Conservation (phyloP, 1,284 basidiomycete species). For the Rhodofomes roseus region DNA sequence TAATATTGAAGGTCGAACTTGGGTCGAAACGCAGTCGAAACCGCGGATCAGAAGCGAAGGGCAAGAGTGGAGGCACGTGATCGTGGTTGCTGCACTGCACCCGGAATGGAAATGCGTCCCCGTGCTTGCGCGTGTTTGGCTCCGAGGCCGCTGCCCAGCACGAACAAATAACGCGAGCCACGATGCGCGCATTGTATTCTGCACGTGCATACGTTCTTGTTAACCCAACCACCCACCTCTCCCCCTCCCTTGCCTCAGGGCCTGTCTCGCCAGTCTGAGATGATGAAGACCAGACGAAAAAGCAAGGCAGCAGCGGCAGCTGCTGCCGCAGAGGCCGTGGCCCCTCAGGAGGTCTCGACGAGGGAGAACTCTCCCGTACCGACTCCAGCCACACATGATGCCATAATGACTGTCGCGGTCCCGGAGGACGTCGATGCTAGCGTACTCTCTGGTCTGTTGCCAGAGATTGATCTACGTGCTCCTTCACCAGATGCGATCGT, state of each 20-base stretch:
- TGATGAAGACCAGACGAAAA: slow-evolving; percentile 42
- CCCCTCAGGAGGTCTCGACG: slow-evolving; percentile 18
- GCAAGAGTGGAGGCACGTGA: neutral
- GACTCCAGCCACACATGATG: slow-evolving; percentile 7
- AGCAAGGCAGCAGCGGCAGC: slow-evolving; percentile 36
- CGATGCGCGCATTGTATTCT: slow-evolving; percentile 11
- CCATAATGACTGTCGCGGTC: slow-evolving; percentile 31
- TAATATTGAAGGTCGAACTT: neutral
- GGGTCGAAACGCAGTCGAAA: neutral
- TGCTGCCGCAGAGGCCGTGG: slow-evolving; percentile 25
- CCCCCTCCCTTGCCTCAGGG: slow-evolving; percentile 14
- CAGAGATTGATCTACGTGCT: slow-evolving; percentile 47
- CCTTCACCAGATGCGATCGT: slow-evolving; percentile 57
- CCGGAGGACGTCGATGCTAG: slow-evolving; percentile 63
- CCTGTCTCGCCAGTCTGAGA: slow-evolving; percentile 13
- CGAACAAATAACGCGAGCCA: slow-evolving; percentile 18
- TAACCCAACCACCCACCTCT: slow-evolving; percentile 2
- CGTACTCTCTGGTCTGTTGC: slow-evolving; percentile 48
- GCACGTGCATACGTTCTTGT: slow-evolving; percentile 5
- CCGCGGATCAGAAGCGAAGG: neutral
- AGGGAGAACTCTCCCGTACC: slow-evolving; percentile 22
- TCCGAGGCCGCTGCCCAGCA: slow-evolving; percentile 25
- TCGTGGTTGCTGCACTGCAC: neutral
- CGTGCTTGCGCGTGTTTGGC: slow-evolving; percentile 25
- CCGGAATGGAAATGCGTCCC: slow-evolving; percentile 3